phyloP scores from a whole-genome alignment of 768 basidiomycete genomes.

The Kwoniella europaea region DNA sequence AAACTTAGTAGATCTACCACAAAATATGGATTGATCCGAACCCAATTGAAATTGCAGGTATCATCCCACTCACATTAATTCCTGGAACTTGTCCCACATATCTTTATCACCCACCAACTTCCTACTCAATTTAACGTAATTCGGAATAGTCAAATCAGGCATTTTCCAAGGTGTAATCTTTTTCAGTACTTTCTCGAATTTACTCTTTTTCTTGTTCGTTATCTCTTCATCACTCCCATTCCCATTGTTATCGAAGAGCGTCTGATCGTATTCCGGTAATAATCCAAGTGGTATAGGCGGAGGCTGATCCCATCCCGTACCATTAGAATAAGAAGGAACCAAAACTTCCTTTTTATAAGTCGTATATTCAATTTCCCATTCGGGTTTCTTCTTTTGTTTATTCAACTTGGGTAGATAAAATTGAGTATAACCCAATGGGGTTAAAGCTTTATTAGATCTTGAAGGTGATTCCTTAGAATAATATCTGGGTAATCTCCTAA shows the following conservation, averaged over 20 bases:
- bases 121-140: slow-evolving; percentile 73
- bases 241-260: slow-evolving; percentile 28
- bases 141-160: slow-evolving; percentile 75
- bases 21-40: background rate
- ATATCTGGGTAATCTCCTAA: slow-evolving; percentile 64
- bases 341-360: slow-evolving; percentile 65
- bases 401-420: slow-evolving; percentile 69
- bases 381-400: slow-evolving; percentile 65
- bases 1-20: no score
- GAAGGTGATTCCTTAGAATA: slow-evolving; percentile 68
- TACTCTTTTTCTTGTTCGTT: slow-evolving; percentile 59
- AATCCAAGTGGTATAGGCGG: slow-evolving; percentile 45
- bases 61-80: slow-evolving; percentile 68
- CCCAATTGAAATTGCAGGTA: no score
- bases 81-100: slow-evolving; percentile 69
- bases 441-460: slow-evolving; percentile 70
- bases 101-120: slow-evolving; percentile 62
- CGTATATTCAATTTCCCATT: slow-evolving; percentile 77
- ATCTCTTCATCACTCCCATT: slow-evolving; percentile 54
- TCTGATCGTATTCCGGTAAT: slow-evolving; percentile 46
- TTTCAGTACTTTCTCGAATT: slow-evolving; percentile 62
- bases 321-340: slow-evolving; percentile 50
- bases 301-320: slow-evolving; percentile 19
- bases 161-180: slow-evolving; percentile 70
- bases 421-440: slow-evolving; percentile 83